Evolutionary conservation across 371 early-diverging fungal genomes (phyloP).

Genomic region (Rhizopus arrhizus): DNA sequence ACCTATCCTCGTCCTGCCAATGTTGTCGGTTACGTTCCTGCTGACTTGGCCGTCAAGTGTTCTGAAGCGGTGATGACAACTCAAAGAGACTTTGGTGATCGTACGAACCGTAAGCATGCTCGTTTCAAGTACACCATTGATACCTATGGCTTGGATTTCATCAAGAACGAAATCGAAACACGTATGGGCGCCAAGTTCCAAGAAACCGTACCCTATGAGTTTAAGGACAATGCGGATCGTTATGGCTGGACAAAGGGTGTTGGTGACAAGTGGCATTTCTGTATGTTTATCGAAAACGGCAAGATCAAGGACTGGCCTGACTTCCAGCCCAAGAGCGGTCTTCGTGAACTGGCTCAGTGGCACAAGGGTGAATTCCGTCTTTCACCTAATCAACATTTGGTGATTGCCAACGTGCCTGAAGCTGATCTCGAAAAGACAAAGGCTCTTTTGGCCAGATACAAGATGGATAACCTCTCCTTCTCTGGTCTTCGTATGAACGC

Average conservation of each 20-base stretch:
- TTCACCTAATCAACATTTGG: slow-evolving; percentile 89
- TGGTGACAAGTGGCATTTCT: slow-evolving; percentile 80
- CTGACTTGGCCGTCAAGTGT: slow-evolving; percentile 76
- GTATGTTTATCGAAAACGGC: slow-evolving; percentile 90
- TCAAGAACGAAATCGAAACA: slow-evolving; percentile 80
- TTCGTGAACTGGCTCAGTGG: slow-evolving; percentile 78
- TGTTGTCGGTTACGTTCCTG: slow-evolving; percentile 76
- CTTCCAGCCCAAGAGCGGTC: slow-evolving; percentile 74
- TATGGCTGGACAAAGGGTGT: slow-evolving; percentile 87
- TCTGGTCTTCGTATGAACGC: slow-evolving; percentile 82
- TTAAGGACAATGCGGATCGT: slow-evolving; percentile 86
- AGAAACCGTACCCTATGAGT: slow-evolving; percentile 67
- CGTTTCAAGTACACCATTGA: slow-evolving; percentile 96
- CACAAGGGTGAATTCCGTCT: slow-evolving; percentile 83
- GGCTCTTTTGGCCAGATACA: slow-evolving; percentile 72
- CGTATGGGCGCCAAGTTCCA: slow-evolving; percentile 75
- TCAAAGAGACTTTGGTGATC: slow-evolving; percentile 93
- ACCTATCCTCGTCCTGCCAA: slow-evolving; percentile 89
- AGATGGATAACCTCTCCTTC: slow-evolving; percentile 80
- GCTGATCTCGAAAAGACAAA: slow-evolving; percentile 73
- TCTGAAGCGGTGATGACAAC: slow-evolving; percentile 88
- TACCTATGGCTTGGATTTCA: slow-evolving; percentile 89
- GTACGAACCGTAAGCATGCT: slow-evolving; percentile 95
- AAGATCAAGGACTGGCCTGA: slow-evolving; percentile 87
- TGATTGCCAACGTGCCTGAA: slow-evolving; percentile 78